Evolutionary conservation across 83 land plant genomes (phyloP).

Genomic region (Diphasiastrum complanatum): DNA sequence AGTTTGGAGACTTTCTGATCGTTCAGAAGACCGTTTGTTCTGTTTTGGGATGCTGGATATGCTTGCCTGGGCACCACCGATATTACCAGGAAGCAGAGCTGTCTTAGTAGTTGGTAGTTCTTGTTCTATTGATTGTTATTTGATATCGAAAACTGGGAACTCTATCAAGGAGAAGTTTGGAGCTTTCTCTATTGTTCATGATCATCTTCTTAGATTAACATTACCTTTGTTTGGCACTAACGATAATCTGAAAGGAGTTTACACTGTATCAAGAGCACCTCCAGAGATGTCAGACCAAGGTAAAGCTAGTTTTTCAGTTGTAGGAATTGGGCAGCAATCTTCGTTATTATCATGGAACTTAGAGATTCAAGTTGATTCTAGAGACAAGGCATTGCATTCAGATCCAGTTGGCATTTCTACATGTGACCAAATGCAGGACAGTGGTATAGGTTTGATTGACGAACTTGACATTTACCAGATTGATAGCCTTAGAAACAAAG

Average conservation of each 20-base stretch:
- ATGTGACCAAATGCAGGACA: too few relatives aligned
- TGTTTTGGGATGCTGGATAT: too few relatives aligned
- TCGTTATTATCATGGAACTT: slow-evolving; percentile 16
- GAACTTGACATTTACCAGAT: too few relatives aligned
- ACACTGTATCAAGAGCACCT: slow-evolving; percentile 24
- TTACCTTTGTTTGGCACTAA: slow-evolving; percentile 18
- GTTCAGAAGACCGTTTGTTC: neutral
- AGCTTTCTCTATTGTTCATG: neutral
- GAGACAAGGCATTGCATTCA: neutral
- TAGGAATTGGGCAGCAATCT: slow-evolving; percentile 14
- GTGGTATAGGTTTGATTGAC: too few relatives aligned
- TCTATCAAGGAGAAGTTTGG: slow-evolving; percentile 1
- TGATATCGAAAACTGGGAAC: slow-evolving; percentile 28
- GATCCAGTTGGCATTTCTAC: too few relatives aligned
- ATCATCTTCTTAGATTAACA: slow-evolving; percentile 21
- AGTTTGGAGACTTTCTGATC: slow-evolving; percentile 20
- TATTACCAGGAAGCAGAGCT: slow-evolving; percentile 31
- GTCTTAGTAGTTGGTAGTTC: slow-evolving; percentile 50
- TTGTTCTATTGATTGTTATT: slow-evolving; percentile 49
- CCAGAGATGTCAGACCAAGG: slow-evolving; percentile 4
- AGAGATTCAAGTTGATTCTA: slow-evolving; percentile 12
- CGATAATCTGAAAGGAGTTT: slow-evolving; percentile 37
- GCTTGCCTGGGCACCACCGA: slow-evolving; percentile 67
- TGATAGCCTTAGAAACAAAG: too few relatives aligned
- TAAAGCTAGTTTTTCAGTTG: slow-evolving; percentile 37